Base-by-base conservation (phyloP, 108 stramenopile species). In the Pseudonitzschia multistriata region DNA sequence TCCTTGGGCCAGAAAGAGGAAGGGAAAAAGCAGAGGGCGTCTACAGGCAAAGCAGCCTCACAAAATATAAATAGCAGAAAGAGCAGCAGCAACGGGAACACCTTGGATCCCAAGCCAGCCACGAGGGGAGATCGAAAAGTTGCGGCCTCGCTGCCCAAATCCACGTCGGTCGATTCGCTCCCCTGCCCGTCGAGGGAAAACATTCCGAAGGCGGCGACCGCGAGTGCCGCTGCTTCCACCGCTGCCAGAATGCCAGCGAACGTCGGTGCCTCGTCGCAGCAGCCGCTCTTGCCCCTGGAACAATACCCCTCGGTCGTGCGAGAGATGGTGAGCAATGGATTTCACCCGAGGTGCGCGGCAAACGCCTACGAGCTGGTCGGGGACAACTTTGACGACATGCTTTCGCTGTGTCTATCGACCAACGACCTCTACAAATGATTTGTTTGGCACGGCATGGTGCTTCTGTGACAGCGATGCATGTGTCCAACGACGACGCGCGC, bases 321-420 rank as follows among this genome's bases (percentile, higher is more conserved):
- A 79, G 92, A 93, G 63, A 66, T 93, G 34, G 88, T 87, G 42
- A 87, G 90, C 88, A 93, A 93, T 72, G 92, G 92, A 35, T 93
- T 93, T 70, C 82, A 87, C 21, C 54, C 90, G 48, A 67, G 67
- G 14, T 83, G 84, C 34, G 92, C 90, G 0, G 59, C 90, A 19
- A 84, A 77, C 35, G 92, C 92, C 3, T 90, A 87, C 59, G 89
- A 93, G 21, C 79, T 93, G 31, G 63, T 93, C 37, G 92, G 92
- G 13, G 86, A 90, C 68, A 87, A 93, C 57, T 93, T 93, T 73
- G 89, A 93, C 68, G 83, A 85, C 52, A 66, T 93, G 74, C 67
- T 93, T 50, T 74, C 82, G 3, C 88, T 87, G 66, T 73, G 90
- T 33, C 69, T 90, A 49, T 53, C 75, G 31, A 75, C 62, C 10